Conservation (phyloP, 2,329 filamentous ascomycete species). For the Talaromyces atroroseus region DNA sequence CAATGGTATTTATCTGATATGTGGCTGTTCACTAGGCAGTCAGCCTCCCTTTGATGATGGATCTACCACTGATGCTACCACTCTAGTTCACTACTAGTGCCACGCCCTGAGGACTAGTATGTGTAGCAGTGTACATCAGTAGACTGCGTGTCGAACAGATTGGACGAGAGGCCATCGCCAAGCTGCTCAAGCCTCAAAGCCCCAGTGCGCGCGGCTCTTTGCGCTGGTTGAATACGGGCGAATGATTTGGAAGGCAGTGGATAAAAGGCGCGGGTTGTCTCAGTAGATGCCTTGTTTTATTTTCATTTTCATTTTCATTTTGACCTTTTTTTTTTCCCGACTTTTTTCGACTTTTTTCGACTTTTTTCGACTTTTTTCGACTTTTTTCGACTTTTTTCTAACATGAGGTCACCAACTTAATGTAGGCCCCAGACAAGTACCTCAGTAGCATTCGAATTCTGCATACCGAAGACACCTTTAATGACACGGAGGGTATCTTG, state of each 20-base stretch:
- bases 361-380: too few relatives aligned
- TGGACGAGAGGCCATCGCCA: neutral
- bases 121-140: neutral
- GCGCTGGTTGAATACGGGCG: too few relatives aligned
- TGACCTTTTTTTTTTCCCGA: too few relatives aligned
- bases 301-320: too few relatives aligned
- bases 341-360: too few relatives aligned
- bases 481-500: neutral
- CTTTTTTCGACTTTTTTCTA: too few relatives aligned
- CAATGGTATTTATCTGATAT: neutral
- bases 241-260: neutral
- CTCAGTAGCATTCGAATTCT: too few relatives aligned
- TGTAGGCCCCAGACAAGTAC: too few relatives aligned
- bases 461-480: neutral
- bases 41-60: neutral
- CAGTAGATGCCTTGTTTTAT: neutral
- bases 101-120: too few relatives aligned
- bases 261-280: neutral
- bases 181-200: neutral
- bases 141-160: constrained; percentile 4
- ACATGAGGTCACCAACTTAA: too few relatives aligned
- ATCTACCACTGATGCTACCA: too few relatives aligned
- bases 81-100: neutral
- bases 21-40: neutral
- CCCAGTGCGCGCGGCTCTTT: neutral